Conservation (phyloP, 1,139 yeast genomes). For the Suhomyces bribrorum region DNA sequence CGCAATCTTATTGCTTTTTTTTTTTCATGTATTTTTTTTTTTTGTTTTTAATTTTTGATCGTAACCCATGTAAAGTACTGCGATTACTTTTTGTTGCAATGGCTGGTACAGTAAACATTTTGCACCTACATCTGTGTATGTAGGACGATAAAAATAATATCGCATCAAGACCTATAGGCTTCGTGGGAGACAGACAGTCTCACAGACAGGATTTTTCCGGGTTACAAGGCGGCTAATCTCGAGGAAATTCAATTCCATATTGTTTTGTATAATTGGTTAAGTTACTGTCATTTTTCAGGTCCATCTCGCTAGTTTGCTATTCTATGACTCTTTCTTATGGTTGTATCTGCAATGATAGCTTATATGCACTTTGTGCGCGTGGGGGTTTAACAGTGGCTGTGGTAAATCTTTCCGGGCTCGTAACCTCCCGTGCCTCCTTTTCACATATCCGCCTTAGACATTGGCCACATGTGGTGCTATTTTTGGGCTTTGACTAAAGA, state of each 20-base stretch:
- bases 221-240: no score
- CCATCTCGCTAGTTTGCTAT: conserved; percentile 1
- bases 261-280: not conserved
- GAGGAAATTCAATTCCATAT: no score
- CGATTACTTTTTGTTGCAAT: not conserved
- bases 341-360: not conserved
- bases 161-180: no score
- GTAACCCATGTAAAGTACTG: not conserved
- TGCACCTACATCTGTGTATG: not conserved
- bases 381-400: conserved; percentile 12
- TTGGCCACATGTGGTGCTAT: not conserved
- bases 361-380: conserved; percentile 8
- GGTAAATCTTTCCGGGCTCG: conserved; percentile 5
- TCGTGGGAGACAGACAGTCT: no score
- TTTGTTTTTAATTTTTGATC: not conserved
- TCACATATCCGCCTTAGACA: not conserved
- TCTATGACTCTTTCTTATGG: conserved; percentile 5
- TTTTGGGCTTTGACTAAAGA: conserved; percentile 1
- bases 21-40: not conserved
- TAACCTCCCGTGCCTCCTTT: conserved; percentile 9
- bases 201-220: no score
- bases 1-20: conserved; percentile 8
- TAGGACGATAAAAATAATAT: no score
- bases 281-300: not conserved
- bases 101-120: not conserved